Conservation (phyloP, 208 protist species). For the Spongospora subterranea region DNA sequence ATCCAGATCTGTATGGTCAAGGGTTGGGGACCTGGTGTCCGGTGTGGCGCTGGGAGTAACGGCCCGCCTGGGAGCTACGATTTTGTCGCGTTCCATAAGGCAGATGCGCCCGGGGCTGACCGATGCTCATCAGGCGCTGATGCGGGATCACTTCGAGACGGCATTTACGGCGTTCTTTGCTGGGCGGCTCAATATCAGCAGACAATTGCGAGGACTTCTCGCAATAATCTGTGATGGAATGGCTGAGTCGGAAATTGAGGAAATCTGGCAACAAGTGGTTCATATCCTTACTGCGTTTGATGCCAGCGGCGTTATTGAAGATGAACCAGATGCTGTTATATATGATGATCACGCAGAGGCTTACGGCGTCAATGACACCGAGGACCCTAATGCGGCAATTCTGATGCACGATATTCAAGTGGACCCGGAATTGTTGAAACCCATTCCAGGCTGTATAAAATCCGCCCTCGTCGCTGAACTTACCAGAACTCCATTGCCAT, state of each 20-base stretch:
- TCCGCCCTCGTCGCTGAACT: constrained; percentile 25
- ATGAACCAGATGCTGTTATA: neutral
- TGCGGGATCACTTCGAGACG: neutral
- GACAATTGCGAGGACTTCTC: neutral
- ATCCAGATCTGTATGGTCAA: too few relatives aligned
- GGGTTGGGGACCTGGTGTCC: neutral
- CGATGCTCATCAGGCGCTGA: neutral
- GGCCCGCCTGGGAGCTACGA: neutral
- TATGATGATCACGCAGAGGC: constrained; percentile 6
- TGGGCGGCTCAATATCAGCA: neutral
- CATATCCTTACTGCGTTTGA: constrained; percentile 9
- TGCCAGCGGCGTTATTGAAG: neutral
- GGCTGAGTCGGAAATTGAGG: neutral
- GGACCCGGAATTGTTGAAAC: neutral
- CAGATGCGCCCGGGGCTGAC: neutral
- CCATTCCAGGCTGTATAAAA: neutral
- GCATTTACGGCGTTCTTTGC: neutral
- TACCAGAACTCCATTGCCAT: neutral
- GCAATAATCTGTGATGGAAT: constrained; percentile 10
- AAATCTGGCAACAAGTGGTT: neutral
- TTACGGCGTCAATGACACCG: too few relatives aligned
- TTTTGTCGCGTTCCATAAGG: neutral
- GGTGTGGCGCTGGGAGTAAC: neutral
- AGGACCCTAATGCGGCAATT: neutral
- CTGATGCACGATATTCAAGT: neutral